Percentiles rank a stretch among this genome's conserved stretches.
Evolutionary conservation across 1,284 basidiomycete genomes (phyloP).

Genomic region (Jaminaea rosea): DNA sequence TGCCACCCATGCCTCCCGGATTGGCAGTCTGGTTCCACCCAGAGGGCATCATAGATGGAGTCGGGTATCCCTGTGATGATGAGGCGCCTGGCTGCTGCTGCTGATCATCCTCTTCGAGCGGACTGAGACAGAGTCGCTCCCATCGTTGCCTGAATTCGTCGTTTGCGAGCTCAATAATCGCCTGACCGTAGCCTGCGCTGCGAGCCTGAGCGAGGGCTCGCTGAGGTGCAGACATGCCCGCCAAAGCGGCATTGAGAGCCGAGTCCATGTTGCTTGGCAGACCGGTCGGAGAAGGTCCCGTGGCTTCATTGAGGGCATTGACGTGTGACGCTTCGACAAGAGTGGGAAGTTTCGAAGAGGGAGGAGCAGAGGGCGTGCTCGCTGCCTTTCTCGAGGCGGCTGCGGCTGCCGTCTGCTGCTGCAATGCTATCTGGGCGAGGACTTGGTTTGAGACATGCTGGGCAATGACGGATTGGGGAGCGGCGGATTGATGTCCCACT

Average conservation of each 20-base stretch:
- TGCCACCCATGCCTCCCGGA: slow-evolving; percentile 15
- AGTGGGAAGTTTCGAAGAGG: slow-evolving; percentile 7
- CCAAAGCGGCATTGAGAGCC: slow-evolving; percentile 27
- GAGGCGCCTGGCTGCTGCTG: neutral
- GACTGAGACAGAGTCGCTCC: slow-evolving; percentile 70
- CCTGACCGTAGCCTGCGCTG: slow-evolving; percentile 52
- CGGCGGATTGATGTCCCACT: neutral
- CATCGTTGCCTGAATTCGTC: slow-evolving; percentile 77
- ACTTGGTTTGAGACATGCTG: neutral
- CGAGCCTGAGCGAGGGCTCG: slow-evolving; percentile 16
- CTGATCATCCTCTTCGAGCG: slow-evolving; percentile 16
- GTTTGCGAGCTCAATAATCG: slow-evolving; percentile 79
- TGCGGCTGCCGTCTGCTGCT: slow-evolving; percentile 1
- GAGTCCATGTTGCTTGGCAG: slow-evolving; percentile 13
- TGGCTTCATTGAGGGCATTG: slow-evolving; percentile 35
- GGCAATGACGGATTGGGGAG: neutral
- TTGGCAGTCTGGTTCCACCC: neutral
- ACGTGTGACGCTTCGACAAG: slow-evolving; percentile 38
- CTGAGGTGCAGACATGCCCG: slow-evolving; percentile 20
- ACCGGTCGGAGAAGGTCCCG: slow-evolving; percentile 24
- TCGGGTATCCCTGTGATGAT: neutral
- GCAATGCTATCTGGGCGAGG: neutral
- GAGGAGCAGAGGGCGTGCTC: neutral
- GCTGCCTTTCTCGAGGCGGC: neutral
- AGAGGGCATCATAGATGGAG: neutral